Evolutionary conservation across 352 stramenopile species (phyloP).

Genomic region (Pythium rhizo-oryzae): DNA sequence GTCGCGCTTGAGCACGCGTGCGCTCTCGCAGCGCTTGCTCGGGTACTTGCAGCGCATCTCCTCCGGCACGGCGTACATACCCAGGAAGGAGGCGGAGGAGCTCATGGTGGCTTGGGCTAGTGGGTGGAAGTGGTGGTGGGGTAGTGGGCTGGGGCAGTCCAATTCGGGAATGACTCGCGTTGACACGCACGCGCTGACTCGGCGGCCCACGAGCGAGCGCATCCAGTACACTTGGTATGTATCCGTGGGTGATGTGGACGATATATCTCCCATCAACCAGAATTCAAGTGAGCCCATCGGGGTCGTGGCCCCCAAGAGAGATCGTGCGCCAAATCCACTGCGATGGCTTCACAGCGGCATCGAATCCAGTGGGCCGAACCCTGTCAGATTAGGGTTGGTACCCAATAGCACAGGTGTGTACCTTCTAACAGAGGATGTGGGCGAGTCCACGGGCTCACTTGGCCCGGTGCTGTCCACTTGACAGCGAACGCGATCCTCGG

Average conservation of each 20-base stretch:
- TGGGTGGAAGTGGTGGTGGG: background rate
- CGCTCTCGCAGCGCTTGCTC: constrained; percentile 29
- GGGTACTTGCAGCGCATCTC: constrained; percentile 33
- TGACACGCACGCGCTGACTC: background rate
- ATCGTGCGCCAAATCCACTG: constrained; percentile 6
- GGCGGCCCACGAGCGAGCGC: background rate
- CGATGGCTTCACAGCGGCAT: constrained; percentile 3
- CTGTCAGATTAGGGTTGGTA: constrained; percentile 4
- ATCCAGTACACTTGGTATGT: no score
- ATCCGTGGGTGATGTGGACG: background rate
- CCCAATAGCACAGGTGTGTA: background rate
- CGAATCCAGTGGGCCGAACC: constrained; percentile 10
- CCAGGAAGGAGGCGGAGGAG: background rate
- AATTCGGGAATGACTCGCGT: constrained; percentile 1
- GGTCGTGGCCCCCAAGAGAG: background rate
- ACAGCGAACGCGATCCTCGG: background rate
- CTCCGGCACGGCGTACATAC: background rate
- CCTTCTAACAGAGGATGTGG: no score
- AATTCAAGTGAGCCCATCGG: background rate
- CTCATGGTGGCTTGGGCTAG: background rate
- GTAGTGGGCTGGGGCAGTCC: background rate
- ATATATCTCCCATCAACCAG: background rate
- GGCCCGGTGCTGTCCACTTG: constrained; percentile 1
- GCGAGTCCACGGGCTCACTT: background rate
- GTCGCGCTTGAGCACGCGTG: constrained; percentile 38